Conservation (phyloP, 148 eudicot species). For the Cornus suecica region DNA sequence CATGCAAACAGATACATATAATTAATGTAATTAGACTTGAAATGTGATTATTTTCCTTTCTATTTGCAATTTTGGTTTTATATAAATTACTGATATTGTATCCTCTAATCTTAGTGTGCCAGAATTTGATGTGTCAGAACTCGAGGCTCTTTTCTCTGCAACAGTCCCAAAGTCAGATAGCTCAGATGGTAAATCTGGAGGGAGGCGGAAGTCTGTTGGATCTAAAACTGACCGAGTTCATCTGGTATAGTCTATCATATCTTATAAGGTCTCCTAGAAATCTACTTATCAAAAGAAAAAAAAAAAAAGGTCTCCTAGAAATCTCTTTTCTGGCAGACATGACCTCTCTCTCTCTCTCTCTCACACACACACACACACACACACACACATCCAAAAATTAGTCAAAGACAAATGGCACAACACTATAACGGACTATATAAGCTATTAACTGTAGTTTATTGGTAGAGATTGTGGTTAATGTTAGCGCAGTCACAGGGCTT, state of each 20-base stretch:
- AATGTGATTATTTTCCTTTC: neutral
- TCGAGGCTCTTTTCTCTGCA: constrained; percentile 86
- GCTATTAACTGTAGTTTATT: neutral
- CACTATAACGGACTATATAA: no score
- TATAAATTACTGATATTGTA: constrained; percentile 30
- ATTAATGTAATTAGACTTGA: neutral
- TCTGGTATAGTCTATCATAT: constrained; percentile 52
- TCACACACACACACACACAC: no score
- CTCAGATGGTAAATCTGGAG: constrained; percentile 61
- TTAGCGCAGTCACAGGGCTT: neutral
- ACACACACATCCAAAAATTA: no score
- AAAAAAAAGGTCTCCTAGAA: neutral
- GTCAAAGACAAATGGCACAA: neutral
- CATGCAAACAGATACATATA: neutral
- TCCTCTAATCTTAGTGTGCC: constrained; percentile 49
- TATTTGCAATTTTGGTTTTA: neutral
- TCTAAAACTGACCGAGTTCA: constrained; percentile 77
- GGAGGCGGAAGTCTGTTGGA: constrained; percentile 68
- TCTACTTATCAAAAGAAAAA: no score
- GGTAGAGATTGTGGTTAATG: neutral
- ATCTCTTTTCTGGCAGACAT: neutral
- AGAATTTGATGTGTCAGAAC: constrained; percentile 85
- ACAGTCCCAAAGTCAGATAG: constrained; percentile 60
- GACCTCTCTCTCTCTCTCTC: neutral
- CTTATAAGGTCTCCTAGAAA: neutral